Evolutionary conservation across 2,329 filamentous ascomycete genomes (phyloP).

Genomic region (Corinectria fuckeliana): DNA sequence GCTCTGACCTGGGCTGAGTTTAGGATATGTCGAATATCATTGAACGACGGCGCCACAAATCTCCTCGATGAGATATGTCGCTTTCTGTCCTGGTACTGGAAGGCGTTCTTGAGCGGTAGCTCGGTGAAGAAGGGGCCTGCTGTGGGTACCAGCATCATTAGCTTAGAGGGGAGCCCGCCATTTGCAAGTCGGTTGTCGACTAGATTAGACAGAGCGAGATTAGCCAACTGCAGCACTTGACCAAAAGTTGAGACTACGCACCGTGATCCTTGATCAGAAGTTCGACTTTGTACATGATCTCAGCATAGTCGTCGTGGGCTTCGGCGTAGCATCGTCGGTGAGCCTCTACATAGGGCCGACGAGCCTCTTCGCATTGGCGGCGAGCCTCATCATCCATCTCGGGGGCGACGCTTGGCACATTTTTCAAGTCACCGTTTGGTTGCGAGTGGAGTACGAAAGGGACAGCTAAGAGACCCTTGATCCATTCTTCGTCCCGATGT

Average conservation of each 20-base stretch:
- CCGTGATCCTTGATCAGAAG: slow-evolving; percentile 91
- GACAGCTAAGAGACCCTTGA: slow-evolving; percentile 92
- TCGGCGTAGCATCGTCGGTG: too few species aligned
- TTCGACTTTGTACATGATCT: slow-evolving; percentile 95
- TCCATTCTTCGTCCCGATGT: slow-evolving; percentile 75
- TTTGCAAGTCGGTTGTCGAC: slow-evolving; percentile 73
- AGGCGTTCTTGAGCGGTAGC: slow-evolving; percentile 85
- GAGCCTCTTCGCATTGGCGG: too few species aligned
- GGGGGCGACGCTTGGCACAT: slow-evolving; percentile 67
- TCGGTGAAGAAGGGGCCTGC: slow-evolving; percentile 95
- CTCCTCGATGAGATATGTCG: slow-evolving; percentile 88
- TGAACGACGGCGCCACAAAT: slow-evolving; percentile 96
- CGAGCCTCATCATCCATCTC: slow-evolving; percentile 82
- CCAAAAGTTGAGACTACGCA: slow-evolving; percentile 44
- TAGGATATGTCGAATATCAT: slow-evolving; percentile 89
- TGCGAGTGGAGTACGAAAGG: slow-evolving; percentile 97
- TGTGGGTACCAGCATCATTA: slow-evolving; percentile 88
- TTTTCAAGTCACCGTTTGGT: slow-evolving; percentile 84
- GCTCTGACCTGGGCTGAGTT: slow-evolving; percentile 96
- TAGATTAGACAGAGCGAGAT: slow-evolving; percentile 44
- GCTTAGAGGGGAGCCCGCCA: slow-evolving; percentile 80
- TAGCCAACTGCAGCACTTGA: not conserved
- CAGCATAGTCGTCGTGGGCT: too few species aligned
- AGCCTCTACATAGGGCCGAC: too few species aligned
- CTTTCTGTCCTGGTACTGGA: slow-evolving; percentile 85